Evolutionary conservation across 257 asterid species (phyloP).

Genomic region (Lavandula angustifolia): DNA sequence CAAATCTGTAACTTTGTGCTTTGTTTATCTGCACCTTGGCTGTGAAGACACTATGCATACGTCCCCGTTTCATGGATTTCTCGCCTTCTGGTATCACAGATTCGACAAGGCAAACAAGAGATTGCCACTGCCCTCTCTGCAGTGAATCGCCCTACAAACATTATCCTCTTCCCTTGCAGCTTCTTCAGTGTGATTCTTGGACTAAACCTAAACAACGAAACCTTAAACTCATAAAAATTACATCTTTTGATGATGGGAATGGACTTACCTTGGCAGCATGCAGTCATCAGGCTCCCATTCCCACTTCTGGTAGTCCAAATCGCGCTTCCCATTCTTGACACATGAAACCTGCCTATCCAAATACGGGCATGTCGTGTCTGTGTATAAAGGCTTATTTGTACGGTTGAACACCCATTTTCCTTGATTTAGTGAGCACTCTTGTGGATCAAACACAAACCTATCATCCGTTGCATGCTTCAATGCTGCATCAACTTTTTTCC

Average conservation of each 20-base stretch:
- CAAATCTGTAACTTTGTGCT: neutral
- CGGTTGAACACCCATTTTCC: conserved; percentile 88
- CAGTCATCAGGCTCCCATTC: conserved; percentile 94
- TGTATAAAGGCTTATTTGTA: conserved; percentile 63
- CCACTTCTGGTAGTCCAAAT: conserved; percentile 71
- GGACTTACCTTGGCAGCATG: conserved; percentile 75
- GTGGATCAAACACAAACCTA: conserved; percentile 73
- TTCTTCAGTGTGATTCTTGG: conserved; percentile 59
- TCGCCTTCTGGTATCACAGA: conserved; percentile 62
- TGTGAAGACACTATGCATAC: conserved; percentile 50
- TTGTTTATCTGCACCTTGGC: conserved; percentile 41
- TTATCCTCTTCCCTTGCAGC: conserved; percentile 76
- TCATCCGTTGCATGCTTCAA: conserved; percentile 67
- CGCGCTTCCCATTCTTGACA: conserved; percentile 71
- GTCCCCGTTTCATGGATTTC: conserved; percentile 75
- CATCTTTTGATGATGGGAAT: no score
- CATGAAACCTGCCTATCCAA: conserved; percentile 85
- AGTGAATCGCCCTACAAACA: conserved; percentile 96
- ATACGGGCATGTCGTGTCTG: conserved; percentile 76
- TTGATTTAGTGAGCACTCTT: conserved; percentile 60
- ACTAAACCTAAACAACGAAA: conserved; percentile 59
- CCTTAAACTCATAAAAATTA: no score
- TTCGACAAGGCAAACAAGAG: conserved; percentile 82
- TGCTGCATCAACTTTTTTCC: conserved; percentile 34
- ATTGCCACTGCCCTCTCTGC: conserved; percentile 95